These are phyloP conservation scores for Taxawa tesnikishii DNA, from an alignment of 2,329 filamentous ascomycete genomes.

Conservation along the genomic window DNA sequence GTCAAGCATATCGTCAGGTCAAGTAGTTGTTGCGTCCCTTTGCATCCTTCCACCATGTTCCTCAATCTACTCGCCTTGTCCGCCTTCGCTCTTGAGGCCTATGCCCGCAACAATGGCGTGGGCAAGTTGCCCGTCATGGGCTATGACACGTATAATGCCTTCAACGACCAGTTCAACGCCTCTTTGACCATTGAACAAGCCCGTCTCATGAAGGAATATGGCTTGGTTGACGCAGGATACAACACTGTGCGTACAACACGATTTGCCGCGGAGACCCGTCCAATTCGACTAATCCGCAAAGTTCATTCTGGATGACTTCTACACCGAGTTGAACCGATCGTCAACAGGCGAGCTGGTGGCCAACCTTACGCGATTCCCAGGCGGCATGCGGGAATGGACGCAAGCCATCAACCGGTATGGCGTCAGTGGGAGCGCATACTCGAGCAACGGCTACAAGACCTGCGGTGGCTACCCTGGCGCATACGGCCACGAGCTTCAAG, in stretches of 20 bases:
- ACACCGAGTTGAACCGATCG: constrained; percentile 8
- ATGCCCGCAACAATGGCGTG: constrained; percentile 3
- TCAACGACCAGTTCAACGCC: constrained; percentile 8
- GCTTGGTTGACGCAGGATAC: constrained; percentile 10
- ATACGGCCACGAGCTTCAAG: constrained; percentile 12
- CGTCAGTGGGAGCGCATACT: constrained; percentile 9
- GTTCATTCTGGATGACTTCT: constrained; percentile 11
- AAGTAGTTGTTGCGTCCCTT: too few relatives aligned
- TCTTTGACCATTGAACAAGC: constrained; percentile 7
- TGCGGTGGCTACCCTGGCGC: constrained; percentile 14
- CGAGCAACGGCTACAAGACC: constrained; percentile 11
- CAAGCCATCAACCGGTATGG: constrained; percentile 7
- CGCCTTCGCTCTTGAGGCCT: too few relatives aligned
- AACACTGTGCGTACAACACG: constrained; percentile 2
- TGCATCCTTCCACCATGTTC: too few relatives aligned
- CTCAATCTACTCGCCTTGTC: too few relatives aligned
- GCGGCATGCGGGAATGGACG: constrained; percentile 7
- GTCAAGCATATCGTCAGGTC: too few relatives aligned
- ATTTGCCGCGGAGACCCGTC: neutral
- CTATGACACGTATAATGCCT: constrained; percentile 11
- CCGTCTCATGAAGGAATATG: constrained; percentile 5
- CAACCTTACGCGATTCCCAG: constrained; percentile 8
- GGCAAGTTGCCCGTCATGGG: constrained; percentile 10
- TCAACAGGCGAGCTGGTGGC: constrained; percentile 7
- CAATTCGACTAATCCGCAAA: neutral